Percentiles rank a stretch among this genome's conserved stretches.
These are phyloP conservation scores for Funneliformis mosseae DNA, from an alignment of 192 early-diverging fungal genomes.

Conservation along the genomic window DNA sequence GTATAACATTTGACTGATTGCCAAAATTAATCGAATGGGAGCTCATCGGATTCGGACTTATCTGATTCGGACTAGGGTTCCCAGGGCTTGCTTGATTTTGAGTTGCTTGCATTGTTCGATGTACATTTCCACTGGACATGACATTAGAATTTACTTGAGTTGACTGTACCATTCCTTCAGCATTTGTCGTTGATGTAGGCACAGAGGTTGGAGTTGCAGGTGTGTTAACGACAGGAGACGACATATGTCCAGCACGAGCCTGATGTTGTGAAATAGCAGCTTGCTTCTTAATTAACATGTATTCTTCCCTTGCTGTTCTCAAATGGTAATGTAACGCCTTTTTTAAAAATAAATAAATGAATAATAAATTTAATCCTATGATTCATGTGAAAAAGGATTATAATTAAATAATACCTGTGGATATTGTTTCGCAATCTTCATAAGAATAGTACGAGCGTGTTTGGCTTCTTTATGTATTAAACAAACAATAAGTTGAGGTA, in stretches of 20 bases:
- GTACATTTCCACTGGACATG: constrained; percentile 28
- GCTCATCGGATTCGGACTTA: constrained; percentile 1
- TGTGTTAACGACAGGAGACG: constrained; percentile 27
- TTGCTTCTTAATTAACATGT: constrained; percentile 63
- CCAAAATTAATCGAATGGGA: not conserved
- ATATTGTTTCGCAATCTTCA: constrained; percentile 92
- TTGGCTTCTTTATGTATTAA: constrained; percentile 81
- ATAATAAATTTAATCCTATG: not conserved
- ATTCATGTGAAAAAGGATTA: not conserved
- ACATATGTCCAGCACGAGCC: not conserved
- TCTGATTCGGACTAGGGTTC: not conserved
- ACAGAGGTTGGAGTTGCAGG: constrained; percentile 41
- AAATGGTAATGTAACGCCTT: constrained; percentile 94
- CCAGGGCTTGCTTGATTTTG: constrained; percentile 27
- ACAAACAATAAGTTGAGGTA: constrained; percentile 88
- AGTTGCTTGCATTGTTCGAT: constrained; percentile 22
- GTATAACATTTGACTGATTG: constrained; percentile 8
- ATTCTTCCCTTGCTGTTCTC: constrained; percentile 91
- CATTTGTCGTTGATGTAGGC: constrained; percentile 14
- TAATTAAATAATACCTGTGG: constrained; percentile 65
- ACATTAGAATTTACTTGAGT: not conserved
- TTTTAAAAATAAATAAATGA: not conserved
- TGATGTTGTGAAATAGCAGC: constrained; percentile 26
- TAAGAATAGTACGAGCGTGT: constrained; percentile 80
- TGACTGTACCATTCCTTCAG: constrained; percentile 16